Conservation (phyloP, 2,329 filamentous ascomycete genomes). For the Erysiphe neolycopersici region DNA sequence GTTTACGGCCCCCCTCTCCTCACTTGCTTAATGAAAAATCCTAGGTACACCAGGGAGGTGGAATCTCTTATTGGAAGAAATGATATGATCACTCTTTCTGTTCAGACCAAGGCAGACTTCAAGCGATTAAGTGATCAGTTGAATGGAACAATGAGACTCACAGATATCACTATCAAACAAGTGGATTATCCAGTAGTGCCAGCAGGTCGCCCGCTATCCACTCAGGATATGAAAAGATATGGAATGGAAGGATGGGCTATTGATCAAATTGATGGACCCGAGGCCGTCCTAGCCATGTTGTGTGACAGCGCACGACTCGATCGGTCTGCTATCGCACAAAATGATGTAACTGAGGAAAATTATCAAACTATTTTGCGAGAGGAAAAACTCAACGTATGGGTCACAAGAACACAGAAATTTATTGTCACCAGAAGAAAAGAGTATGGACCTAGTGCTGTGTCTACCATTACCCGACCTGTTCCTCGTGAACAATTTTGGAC, state of each 20-base stretch:
- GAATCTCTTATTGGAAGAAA: slow-evolving; percentile 27
- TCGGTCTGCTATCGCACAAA: slow-evolving; percentile 33
- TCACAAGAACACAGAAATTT: slow-evolving; percentile 38
- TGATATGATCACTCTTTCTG: slow-evolving; percentile 39
- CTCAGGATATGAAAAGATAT: slow-evolving; percentile 24
- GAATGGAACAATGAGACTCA: slow-evolving; percentile 33
- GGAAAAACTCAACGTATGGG: slow-evolving; percentile 34
- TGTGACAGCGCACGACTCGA: slow-evolving; percentile 49
- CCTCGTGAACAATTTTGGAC: slow-evolving; percentile 43
- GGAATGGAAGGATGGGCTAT: slow-evolving; percentile 61
- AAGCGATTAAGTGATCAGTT: slow-evolving; percentile 41
- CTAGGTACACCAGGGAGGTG: slow-evolving; percentile 27
- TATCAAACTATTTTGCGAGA: slow-evolving; percentile 35
- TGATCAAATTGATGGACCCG: slow-evolving; percentile 57
- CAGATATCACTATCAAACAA: slow-evolving; percentile 44
- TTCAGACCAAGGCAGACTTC: slow-evolving; percentile 51
- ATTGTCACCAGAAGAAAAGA: slow-evolving; percentile 45
- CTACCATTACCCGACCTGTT: slow-evolving; percentile 38
- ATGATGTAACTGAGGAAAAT: slow-evolving; percentile 37
- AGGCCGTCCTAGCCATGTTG: slow-evolving; percentile 65
- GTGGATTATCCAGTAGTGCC: slow-evolving; percentile 20
- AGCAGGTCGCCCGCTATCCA: slow-evolving; percentile 25
- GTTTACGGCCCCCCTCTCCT: slow-evolving; percentile 41
- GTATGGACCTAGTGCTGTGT: slow-evolving; percentile 49
- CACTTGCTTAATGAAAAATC: slow-evolving; percentile 34